phyloP scores from a whole-genome alignment of 106 monocot species.

The Ottelia alismoides region DNA sequence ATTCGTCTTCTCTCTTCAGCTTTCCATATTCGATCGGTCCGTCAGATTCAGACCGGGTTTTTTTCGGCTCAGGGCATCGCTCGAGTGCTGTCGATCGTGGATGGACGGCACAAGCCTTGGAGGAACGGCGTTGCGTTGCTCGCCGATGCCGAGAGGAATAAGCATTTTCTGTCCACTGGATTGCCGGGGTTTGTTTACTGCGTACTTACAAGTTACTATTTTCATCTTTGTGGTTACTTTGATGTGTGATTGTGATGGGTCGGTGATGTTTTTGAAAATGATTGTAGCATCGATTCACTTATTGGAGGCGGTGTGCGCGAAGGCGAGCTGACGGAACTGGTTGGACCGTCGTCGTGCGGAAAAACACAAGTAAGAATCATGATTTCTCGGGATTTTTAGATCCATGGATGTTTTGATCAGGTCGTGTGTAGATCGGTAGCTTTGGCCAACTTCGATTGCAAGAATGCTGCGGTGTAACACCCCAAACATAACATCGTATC shows the following conservation, averaged over 20 bases:
- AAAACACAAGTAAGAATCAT: conserved; percentile 74
- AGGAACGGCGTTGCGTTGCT: conserved; percentile 58
- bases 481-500: background rate
- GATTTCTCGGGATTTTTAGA: background rate
- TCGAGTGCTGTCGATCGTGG: conserved; percentile 12
- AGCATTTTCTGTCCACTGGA: conserved; percentile 64
- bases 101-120: conserved; percentile 31
- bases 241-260: no score
- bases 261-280: background rate
- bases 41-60: background rate
- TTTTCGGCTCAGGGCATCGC: conserved; percentile 18
- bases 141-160: conserved; percentile 39
- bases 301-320: conserved; percentile 72
- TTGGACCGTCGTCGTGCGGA: conserved; percentile 79
- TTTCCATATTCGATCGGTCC: background rate
- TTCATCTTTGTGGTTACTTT: no score
- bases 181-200: conserved; percentile 37
- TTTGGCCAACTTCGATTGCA: no score
- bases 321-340: conserved; percentile 77
- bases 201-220: background rate
- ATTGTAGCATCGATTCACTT: conserved; percentile 60
- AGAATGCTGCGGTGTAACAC: no score
- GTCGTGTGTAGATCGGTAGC: background rate
- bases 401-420: background rate
- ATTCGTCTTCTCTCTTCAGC: background rate